Conservation (phyloP, 2,329 filamentous ascomycete genomes). For the Trichoderma cornu-damae region DNA sequence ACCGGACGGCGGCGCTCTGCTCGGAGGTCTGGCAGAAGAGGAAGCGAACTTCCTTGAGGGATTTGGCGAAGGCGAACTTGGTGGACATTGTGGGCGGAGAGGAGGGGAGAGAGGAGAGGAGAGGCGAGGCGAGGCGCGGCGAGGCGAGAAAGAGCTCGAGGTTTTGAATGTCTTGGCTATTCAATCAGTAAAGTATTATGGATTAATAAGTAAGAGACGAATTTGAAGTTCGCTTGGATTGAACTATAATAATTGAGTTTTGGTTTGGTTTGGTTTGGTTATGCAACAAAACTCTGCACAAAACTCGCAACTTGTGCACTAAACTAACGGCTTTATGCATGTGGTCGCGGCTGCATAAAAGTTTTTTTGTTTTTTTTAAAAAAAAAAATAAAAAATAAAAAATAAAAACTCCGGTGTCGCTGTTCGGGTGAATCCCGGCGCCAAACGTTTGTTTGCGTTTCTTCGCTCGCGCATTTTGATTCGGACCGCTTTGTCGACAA, state of each 20-base stretch:
- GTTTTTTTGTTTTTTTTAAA: too few species aligned
- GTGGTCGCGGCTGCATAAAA: too few species aligned
- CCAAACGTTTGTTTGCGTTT: not conserved
- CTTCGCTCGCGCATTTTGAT: slow-evolving; percentile 1
- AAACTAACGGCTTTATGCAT: too few species aligned
- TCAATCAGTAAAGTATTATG: too few species aligned
- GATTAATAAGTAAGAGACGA: too few species aligned
- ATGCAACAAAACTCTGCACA: too few species aligned
- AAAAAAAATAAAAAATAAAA: not conserved
- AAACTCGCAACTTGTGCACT: too few species aligned
- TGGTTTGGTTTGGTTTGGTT: too few species aligned
- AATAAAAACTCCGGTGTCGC: slow-evolving; percentile 12
- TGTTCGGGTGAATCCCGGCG: slow-evolving; percentile 13
- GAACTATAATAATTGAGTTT: too few species aligned
- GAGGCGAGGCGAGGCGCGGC: not conserved
- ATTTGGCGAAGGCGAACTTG: slow-evolving; percentile 87
- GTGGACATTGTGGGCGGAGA: slow-evolving; percentile 63
- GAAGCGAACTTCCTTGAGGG: slow-evolving; percentile 93
- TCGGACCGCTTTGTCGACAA: not conserved
- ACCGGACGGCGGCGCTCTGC: slow-evolving; percentile 85
- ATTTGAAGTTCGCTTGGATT: too few species aligned
- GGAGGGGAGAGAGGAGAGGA: not conserved
- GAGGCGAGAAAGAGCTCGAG: not conserved
- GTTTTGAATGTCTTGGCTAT: too few species aligned
- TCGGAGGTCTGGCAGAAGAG: slow-evolving; percentile 93